Evolutionary conservation across 2,329 filamentous ascomycete species (phyloP).

Genomic region (Thermoascus crustaceus): DNA sequence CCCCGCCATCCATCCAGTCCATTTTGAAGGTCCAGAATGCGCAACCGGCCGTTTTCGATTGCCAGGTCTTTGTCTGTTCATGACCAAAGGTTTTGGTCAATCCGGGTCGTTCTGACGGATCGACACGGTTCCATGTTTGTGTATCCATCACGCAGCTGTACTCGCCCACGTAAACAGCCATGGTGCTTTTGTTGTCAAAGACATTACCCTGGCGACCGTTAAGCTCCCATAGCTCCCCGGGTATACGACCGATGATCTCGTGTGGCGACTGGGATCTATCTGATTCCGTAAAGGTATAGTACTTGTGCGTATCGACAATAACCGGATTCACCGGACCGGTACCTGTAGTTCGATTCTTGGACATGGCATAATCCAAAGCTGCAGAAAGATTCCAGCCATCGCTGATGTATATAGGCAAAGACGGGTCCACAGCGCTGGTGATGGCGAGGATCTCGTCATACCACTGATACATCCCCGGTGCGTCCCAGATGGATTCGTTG

Average conservation of each 20-base stretch:
- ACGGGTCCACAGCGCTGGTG: slow-evolving; percentile 41
- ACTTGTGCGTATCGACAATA: slow-evolving; percentile 52
- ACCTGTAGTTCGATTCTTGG: slow-evolving; percentile 29
- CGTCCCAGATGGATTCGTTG: slow-evolving; percentile 48
- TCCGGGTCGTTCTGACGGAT: slow-evolving; percentile 28
- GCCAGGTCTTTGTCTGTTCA: slow-evolving; percentile 42
- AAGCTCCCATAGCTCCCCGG: slow-evolving; percentile 37
- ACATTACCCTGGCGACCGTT: slow-evolving; percentile 42
- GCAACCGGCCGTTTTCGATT: slow-evolving; percentile 42
- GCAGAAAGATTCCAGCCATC: slow-evolving; percentile 49
- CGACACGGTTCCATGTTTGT: slow-evolving; percentile 43
- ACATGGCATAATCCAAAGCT: slow-evolving; percentile 39
- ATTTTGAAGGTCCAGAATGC: slow-evolving; percentile 57
- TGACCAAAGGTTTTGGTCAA: slow-evolving; percentile 35
- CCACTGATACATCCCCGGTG: slow-evolving; percentile 48
- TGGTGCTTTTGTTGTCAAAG: slow-evolving; percentile 40
- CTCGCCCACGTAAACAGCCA: slow-evolving; percentile 48
- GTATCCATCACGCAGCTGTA: slow-evolving; percentile 50
- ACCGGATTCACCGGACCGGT: slow-evolving; percentile 33
- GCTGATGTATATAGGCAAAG: slow-evolving; percentile 49
- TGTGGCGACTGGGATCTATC: slow-evolving; percentile 45
- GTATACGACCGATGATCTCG: slow-evolving; percentile 43
- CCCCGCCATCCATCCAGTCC: slow-evolving; percentile 54
- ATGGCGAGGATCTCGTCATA: slow-evolving; percentile 45
- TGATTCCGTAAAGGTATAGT: slow-evolving; percentile 50